Evolutionary conservation across 169 alveolate species (phyloP).

Genomic region (Cryptosporidium andersoni): DNA sequence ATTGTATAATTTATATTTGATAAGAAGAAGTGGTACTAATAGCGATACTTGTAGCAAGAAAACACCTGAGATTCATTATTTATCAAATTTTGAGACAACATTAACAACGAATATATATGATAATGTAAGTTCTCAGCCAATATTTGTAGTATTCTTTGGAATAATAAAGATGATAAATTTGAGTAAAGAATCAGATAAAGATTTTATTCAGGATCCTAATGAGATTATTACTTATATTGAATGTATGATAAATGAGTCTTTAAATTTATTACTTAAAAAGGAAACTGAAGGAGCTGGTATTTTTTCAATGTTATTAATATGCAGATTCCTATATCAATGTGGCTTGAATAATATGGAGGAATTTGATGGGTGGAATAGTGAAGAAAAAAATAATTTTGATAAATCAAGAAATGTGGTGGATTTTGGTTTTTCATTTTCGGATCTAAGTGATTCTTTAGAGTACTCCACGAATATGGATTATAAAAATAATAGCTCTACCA

Average conservation of each 20-base stretch:
- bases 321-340: slow-evolving; percentile 48
- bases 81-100: slow-evolving; percentile 2
- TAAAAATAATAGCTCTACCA: neutral
- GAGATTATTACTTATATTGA: neutral
- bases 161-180: neutral
- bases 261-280: no score
- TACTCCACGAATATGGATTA: neutral
- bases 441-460: neutral
- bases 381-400: no score
- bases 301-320: slow-evolving; percentile 22
- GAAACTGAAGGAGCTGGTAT: neutral
- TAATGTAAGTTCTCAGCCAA: slow-evolving; percentile 19
- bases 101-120: neutral
- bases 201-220: slow-evolving; percentile 11
- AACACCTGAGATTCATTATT: no score
- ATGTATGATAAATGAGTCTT: neutral
- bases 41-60: neutral
- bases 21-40: neutral
- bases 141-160: slow-evolving; percentile 22
- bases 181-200: neutral
- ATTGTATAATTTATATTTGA: slow-evolving; percentile 1
- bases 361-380: no score
- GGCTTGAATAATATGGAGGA: neutral
- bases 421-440: slow-evolving; percentile 45
- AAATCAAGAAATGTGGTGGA: slow-evolving; percentile 2